These are phyloP conservation scores for Pseudogymnoascus sp. DNA, from an alignment of 2,329 filamentous ascomycete genomes.

Conservation along the genomic window DNA sequence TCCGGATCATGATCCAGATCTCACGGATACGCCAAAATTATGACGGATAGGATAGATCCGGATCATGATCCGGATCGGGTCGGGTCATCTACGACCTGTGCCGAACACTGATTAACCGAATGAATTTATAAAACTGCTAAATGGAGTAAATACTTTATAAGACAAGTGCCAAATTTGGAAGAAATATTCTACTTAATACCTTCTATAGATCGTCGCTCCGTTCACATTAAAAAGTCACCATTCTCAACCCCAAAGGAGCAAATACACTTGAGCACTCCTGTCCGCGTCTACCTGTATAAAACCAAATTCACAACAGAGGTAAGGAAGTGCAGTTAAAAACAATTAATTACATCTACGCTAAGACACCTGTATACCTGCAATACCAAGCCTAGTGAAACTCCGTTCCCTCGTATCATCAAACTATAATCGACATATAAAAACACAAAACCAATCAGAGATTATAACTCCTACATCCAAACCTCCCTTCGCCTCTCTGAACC, in stretches of 20 bases:
- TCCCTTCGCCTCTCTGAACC: neutral
- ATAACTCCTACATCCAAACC: neutral
- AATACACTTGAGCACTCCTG: neutral
- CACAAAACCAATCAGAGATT: neutral
- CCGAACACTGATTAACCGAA: too few species aligned
- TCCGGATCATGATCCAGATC: too few species aligned
- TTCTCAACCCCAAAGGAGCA: too few species aligned
- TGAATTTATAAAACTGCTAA: too few species aligned
- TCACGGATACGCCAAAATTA: too few species aligned
- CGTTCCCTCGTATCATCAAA: neutral
- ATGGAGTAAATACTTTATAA: neutral
- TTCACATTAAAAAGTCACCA: too few species aligned
- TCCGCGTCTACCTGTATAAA: neutral
- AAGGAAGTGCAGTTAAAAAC: neutral
- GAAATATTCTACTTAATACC: too few species aligned
- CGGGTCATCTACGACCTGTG: too few species aligned
- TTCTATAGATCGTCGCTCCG: too few species aligned
- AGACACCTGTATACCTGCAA: neutral
- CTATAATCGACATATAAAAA: neutral
- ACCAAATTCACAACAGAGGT: neutral
- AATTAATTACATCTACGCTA: neutral
- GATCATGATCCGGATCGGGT: too few species aligned
- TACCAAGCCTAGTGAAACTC: neutral
- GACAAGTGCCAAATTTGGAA: neutral
- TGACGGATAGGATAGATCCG: too few species aligned